Evolutionary conservation across 2,329 filamentous ascomycete genomes (phyloP), one percentile per base, ranked within the genome.

Genomic region (Lasiodiplodia sp.): DNA sequence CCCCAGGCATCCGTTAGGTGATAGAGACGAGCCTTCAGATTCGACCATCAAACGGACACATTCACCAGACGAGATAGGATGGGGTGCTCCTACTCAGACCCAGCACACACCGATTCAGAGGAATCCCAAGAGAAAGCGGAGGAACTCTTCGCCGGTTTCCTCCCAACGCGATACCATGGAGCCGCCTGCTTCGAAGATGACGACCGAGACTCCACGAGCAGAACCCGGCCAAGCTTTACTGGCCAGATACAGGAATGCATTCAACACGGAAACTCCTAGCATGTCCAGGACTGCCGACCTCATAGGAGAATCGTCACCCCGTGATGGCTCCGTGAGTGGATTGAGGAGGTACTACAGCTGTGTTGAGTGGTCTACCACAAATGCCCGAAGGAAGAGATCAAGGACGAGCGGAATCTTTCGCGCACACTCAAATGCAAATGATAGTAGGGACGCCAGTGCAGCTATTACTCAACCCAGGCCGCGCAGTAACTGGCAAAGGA

Each of bases 31-130:
- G 75, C 86, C 88, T 73, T 82, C 82, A 11, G 60, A 52, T 52
- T 81, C 83, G 47, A 84, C 80, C n/a, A 79, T 81, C 31, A 81
- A 80, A 64, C 81, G 84, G 23, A 77, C 81, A n/a, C 75, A 81
- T 21, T 88, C 87, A 1, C 88, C 88, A 0, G 85, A 88, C 70
- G 85, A 88, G 73, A 82, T 90, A 55, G 82, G 84, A 60, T 90
- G 88, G 88, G 84, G 87, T 57, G 47, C 57, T 18, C 44, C 49
- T 8, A 64, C 67, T 14, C 67, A 68, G 25, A 47, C 44, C 2
- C 38, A 12, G 73, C 79, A 8, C 77, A 78, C 47, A 80, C 82
- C 23, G 82, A 82, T 18, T 74, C 83, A 0, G 71, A 49, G 14
- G 40, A 14, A 14, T 10, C 21, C 10, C 40, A 79, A 80, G 66